Conservation (phyloP, 2,329 filamentous ascomycete genomes). For the Penicillium janthinellum region DNA sequence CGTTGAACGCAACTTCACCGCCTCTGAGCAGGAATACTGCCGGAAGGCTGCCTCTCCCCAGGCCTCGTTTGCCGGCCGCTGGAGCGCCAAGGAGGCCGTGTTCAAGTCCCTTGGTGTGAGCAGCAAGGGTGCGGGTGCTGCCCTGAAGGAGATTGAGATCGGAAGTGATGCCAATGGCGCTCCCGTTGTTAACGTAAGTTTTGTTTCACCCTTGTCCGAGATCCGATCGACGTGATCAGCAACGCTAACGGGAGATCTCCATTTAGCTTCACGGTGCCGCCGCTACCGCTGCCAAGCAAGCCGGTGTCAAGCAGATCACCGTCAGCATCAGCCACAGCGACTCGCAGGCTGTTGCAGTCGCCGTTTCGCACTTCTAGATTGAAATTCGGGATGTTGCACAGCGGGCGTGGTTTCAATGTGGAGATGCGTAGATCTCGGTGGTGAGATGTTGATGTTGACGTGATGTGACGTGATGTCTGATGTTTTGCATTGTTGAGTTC, state of each 20-base stretch:
- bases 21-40: constrained; percentile 83
- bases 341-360: constrained; percentile 89
- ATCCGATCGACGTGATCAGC: constrained; percentile 4
- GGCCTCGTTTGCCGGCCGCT: constrained; percentile 90
- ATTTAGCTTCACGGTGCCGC: constrained; percentile 81
- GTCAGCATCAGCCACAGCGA: constrained; percentile 97
- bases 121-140: constrained; percentile 84
- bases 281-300: constrained; percentile 77
- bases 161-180: constrained; percentile 76
- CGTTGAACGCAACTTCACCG: constrained; percentile 90
- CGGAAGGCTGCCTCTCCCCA: constrained; percentile 74
- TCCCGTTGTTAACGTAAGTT: constrained; percentile 79
- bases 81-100: constrained; percentile 97
- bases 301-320: constrained; percentile 82
- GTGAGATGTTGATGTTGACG: constrained; percentile 2
- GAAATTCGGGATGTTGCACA: not conserved
- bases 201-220: not conserved
- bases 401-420: not conserved
- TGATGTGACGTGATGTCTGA: constrained; percentile 14
- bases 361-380: constrained; percentile 69
- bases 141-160: constrained; percentile 95
- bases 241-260: constrained; percentile 37
- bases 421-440: not conserved
- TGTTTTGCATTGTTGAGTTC: constrained; percentile 14
- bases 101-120: constrained; percentile 94